Evolutionary conservation across 2,329 filamentous ascomycete genomes (phyloP).

Genomic region (Ascochyta fabae): DNA sequence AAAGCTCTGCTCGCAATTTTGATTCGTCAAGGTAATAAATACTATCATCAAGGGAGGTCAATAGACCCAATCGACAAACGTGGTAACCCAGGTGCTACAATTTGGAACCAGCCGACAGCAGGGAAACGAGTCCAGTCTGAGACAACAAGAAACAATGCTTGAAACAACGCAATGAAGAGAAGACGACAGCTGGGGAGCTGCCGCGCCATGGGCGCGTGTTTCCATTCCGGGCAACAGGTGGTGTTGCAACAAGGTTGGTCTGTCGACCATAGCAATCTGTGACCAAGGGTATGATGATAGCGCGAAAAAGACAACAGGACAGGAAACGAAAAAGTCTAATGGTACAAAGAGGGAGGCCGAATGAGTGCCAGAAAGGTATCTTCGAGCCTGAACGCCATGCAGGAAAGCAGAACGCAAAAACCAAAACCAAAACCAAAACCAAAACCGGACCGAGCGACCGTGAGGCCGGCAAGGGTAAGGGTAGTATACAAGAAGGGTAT

Average conservation of each 20-base stretch:
- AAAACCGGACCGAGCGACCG: constrained; percentile 25
- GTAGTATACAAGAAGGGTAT: constrained; percentile 43
- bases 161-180: constrained; percentile 17
- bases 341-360: constrained; percentile 39
- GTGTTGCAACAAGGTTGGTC: constrained; percentile 9
- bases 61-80: constrained; percentile 17
- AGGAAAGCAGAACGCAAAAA: constrained; percentile 10
- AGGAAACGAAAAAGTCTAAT: constrained; percentile 25
- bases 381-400: constrained; percentile 33
- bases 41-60: constrained; percentile 21
- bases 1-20: constrained; percentile 22
- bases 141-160: constrained; percentile 20
- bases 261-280: constrained; percentile 20
- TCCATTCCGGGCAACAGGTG: constrained; percentile 18
- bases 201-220: constrained; percentile 37
- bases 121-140: constrained; percentile 22
- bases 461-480: constrained; percentile 31
- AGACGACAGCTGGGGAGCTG: constrained; percentile 24
- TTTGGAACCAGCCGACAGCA: constrained; percentile 32
- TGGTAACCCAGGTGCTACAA: constrained; percentile 30
- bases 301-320: constrained; percentile 13
- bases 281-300: constrained; percentile 21
- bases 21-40: constrained; percentile 24
- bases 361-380: constrained; percentile 45
- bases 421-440: constrained; percentile 24